A percentile compares a stretch with the other conserved stretches of the same genome.
Evolutionary conservation across 2,329 filamentous ascomycete species (phyloP).

Genomic region (Diplodia mutila): DNA sequence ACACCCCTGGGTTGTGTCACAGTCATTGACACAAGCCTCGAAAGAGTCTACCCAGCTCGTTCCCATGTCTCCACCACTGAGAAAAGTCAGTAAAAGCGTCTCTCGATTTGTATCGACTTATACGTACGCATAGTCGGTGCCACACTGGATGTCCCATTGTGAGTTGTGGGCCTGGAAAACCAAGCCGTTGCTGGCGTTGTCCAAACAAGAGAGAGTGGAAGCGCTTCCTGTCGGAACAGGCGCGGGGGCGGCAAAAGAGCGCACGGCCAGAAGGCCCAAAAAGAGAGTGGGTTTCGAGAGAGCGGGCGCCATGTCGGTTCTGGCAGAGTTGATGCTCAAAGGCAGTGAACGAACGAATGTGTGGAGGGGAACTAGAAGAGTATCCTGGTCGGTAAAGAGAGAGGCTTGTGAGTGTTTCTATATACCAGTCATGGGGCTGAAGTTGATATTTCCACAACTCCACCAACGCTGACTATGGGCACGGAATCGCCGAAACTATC

Average conservation of each 20-base stretch:
- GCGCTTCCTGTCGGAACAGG: not conserved
- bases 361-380: not conserved
- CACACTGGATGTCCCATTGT: slow-evolving; percentile 6
- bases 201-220: not conserved
- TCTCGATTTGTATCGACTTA: too few relatives aligned
- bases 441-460: not conserved
- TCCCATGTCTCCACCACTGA: slow-evolving; percentile 24
- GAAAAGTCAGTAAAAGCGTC: not conserved
- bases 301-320: not conserved
- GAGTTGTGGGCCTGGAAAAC: not conserved
- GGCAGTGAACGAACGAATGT: not conserved
- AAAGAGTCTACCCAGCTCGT: slow-evolving; percentile 20
- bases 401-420: not conserved
- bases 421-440: not conserved
- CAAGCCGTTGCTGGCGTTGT: not conserved
- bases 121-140: slow-evolving; percentile 11
- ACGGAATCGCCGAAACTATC: not conserved
- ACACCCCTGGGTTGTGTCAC: slow-evolving; percentile 28
- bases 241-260: not conserved
- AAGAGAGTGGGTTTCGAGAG: slow-evolving; percentile 6
- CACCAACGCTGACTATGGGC: not conserved
- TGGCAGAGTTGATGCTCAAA: not conserved
- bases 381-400: not conserved
- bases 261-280: slow-evolving; percentile 12
- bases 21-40: slow-evolving; percentile 28